Percentiles rank a stretch among this genome's conserved stretches.
phyloP scores from a whole-genome alignment of 2,329 filamentous ascomycete species.

The Stemphylium lycopersici region DNA sequence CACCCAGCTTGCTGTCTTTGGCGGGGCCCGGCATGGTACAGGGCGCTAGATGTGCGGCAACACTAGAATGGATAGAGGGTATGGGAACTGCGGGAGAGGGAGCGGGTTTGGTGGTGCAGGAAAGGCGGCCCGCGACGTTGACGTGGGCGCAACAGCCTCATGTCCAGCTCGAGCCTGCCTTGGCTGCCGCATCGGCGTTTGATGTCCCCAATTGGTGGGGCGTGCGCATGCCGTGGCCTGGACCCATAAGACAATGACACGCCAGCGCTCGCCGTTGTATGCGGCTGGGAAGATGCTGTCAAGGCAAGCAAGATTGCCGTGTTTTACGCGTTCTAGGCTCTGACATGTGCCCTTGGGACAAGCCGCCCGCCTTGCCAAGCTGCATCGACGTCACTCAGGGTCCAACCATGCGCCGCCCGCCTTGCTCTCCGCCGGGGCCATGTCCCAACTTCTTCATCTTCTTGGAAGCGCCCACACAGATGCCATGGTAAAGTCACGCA shows the following conservation, averaged over 20 bases:
- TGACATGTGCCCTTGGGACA: slow-evolving; percentile 1
- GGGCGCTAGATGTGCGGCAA: background rate
- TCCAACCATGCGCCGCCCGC: slow-evolving; percentile 6
- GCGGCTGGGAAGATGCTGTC: background rate
- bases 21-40: slow-evolving; percentile 20
- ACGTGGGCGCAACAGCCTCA: slow-evolving; percentile 20
- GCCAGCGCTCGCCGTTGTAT: slow-evolving; percentile 11
- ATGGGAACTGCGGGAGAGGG: background rate
- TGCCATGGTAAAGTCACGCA: slow-evolving; percentile 50
- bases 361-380: slow-evolving; percentile 16
- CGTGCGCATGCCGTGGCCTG: background rate
- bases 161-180: slow-evolving; percentile 23
- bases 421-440: too few relatives aligned
- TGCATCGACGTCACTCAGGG: slow-evolving; percentile 24
- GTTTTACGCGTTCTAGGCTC: slow-evolving; percentile 6
- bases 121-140: slow-evolving; percentile 26
- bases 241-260: slow-evolving; percentile 6
- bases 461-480: background rate
- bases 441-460: background rate
- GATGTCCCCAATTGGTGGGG: slow-evolving; percentile 25
- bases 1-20: slow-evolving; percentile 41
- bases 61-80: background rate
- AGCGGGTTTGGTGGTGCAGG: background rate
- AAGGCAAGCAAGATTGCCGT: background rate
- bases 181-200: slow-evolving; percentile 32